These are phyloP conservation scores for Curvularia eragrostidis DNA, from an alignment of 2,329 filamentous ascomycete species.

Conservation along the genomic window DNA sequence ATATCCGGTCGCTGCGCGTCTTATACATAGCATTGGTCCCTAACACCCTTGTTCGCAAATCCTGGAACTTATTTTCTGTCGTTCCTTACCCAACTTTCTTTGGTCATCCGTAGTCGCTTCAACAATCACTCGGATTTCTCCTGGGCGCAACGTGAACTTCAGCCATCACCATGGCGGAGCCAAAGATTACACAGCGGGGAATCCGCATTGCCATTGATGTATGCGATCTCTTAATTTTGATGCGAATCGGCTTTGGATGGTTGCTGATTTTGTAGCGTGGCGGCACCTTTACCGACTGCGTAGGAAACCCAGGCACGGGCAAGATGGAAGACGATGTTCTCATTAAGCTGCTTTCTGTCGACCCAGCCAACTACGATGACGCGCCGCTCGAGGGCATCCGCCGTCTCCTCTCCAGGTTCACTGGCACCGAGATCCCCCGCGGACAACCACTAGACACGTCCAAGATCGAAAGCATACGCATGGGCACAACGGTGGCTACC, in stretches of 20 bases:
- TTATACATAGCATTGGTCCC: background rate
- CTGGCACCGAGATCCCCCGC: conserved; percentile 75
- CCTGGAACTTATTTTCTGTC: background rate
- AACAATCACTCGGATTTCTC: background rate
- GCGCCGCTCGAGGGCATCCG: conserved; percentile 91
- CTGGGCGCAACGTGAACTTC: background rate
- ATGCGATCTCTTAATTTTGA: conserved; percentile 4
- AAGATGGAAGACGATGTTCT: conserved; percentile 76
- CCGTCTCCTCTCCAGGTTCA: conserved; percentile 80
- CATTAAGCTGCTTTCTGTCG: conserved; percentile 88
- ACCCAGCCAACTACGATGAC: conserved; percentile 88
- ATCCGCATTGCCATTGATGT: conserved; percentile 75
- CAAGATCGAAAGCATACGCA: conserved; percentile 86
- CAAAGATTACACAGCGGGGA: conserved; percentile 56
- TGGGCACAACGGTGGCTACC: conserved; percentile 95
- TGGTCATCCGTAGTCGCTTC: background rate
- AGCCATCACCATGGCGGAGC: conserved; percentile 30
- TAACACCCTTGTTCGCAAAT: conserved; percentile 1
- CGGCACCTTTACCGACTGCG: conserved; percentile 91
- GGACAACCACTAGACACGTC: conserved; percentile 81
- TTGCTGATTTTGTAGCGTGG: conserved; percentile 63
- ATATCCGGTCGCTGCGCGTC: conserved; percentile 4
- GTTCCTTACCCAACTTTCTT: conserved; percentile 10
- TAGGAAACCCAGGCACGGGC: conserved; percentile 76
- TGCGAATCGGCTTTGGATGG: background rate